phyloP scores from a whole-genome alignment of 805 yeast species.

The Saturnispora sekii region DNA sequence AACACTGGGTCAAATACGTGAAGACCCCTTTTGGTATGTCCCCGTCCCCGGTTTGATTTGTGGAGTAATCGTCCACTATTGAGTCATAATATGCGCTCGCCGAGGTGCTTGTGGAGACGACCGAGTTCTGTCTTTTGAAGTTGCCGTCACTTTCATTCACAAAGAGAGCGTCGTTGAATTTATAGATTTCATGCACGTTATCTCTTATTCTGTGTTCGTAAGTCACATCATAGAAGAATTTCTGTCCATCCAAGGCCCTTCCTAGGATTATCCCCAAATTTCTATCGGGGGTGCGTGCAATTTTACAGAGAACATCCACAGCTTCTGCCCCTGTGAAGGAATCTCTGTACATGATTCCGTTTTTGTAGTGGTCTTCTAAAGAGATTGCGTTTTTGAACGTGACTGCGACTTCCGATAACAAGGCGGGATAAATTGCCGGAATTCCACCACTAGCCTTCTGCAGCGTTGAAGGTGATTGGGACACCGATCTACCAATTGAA shows the following conservation, averaged over 20 bases:
- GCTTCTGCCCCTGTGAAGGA: conserved; percentile 93
- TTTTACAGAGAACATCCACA: conserved; percentile 78
- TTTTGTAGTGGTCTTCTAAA: conserved; percentile 72
- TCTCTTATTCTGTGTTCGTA: conserved; percentile 91
- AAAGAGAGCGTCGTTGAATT: conserved; percentile 50
- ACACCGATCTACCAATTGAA: conserved; percentile 35
- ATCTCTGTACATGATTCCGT: conserved; percentile 85
- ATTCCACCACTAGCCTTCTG: conserved; percentile 15
- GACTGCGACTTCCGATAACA: conserved; percentile 75
- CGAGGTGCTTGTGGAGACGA: conserved; percentile 15
- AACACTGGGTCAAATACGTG: conserved; percentile 86
- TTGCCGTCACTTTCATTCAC: conserved; percentile 14
- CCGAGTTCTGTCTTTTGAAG: conserved; percentile 22
- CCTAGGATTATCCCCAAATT: conserved; percentile 84
- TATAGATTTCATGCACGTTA: conserved; percentile 78
- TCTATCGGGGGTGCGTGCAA: conserved; percentile 83
- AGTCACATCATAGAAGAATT: conserved; percentile 89
- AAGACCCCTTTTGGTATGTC: conserved; percentile 67
- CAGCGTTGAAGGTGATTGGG: conserved; percentile 27
- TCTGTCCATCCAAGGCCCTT: conserved; percentile 88
- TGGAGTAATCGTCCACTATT: conserved; percentile 8
- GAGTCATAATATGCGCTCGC: conserved; percentile 11
- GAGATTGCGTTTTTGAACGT: conserved; percentile 62
- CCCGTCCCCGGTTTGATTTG: conserved; percentile 1
- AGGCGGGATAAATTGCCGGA: conserved; percentile 67